Base-by-base conservation (phyloP, 2,329 filamentous ascomycete genomes). In the Cordyceps pruinosa region DNA sequence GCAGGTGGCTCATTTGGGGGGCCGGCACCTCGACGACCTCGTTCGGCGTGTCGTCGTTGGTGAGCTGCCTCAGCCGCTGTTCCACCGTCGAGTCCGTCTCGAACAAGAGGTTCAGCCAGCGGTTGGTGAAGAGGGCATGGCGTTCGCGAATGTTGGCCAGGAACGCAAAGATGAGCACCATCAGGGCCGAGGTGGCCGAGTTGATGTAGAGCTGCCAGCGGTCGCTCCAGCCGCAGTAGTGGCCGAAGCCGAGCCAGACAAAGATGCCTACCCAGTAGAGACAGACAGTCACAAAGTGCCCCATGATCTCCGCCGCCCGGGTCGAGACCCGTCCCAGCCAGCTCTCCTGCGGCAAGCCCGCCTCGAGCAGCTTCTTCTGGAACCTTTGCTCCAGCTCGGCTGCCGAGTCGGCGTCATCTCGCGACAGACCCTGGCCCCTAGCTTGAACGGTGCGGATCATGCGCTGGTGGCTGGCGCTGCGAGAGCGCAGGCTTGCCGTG, bases 201-300 rank as follows among this genome's bases (percentile, higher is more conserved):
- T 77, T 75, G 64, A 75, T 70, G 60, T 73, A 70, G 13, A 74
- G 65, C 63, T 73, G 72, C 72, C 72, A 74, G 7, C 64, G 64
- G 60, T 72, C 63, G 42, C 64, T 67, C 58, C 65, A 74, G 30
- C 62, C 28, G 32, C 64, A 61, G 12, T 61, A 61, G 3, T 64
- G 59, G 1, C 71, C 72, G 17, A 68, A 66, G 32, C 62, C 66
- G 10, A 70, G 58, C 71, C 71, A 73, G 32, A 68, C 61, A 47
- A 66, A 45, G 53, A 73, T 71, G 44, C 70, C 67, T 9, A 63
- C 60, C 69, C 69, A 72, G 66, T 70, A 73, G 23, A 72, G 56
- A 45, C 64, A 59, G 30, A 71, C 62, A 1, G 68, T 63, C 8
- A 57, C 63, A 12, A 72, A 60, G 42, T 68, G 70, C 8, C 70